Base-by-base conservation (phyloP, 768 basidiomycete genomes). In the Leccinum fibrillosum region DNA sequence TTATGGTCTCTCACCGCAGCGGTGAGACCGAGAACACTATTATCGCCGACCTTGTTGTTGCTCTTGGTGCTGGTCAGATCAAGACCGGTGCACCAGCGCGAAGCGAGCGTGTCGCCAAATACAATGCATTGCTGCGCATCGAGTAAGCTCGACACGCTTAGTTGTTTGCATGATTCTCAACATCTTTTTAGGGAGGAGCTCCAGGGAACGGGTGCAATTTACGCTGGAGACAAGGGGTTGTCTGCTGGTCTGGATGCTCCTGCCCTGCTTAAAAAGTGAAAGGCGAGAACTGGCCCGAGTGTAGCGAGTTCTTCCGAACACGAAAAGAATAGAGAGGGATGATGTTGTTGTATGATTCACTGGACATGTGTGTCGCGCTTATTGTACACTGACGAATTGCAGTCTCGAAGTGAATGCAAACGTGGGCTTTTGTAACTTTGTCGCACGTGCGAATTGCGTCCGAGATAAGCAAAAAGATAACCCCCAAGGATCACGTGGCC, bases 1-100 rank as follows among this genome's bases (percentile, higher is more conserved):
- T 98, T 78, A 99, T 99, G 97, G 88, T 96, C 75, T 98, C 95
- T 54, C 97, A 98, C 84, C 94, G 97, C 65, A 93, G 90, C 65
- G 96, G 96, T 70, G 96, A 98, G 83, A 98, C 96, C 35, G 95
- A 97, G 78, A 94, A 93, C 80, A 95, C 93, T 55, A 81, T 94
- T 76, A 98, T 98, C 69, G 93, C 95, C 62, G 94, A 98, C 76
- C 87, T 98, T 64, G 86, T 88, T 62, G 94, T 98, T 66, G 97
- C 91, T 50, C 92, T 98, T 64, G 88, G 89, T 63, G 83, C 82
- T 59, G 94, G 94, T 62, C 90, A 96, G 77, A 97, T 98, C 83
- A 98, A 99, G 88, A 97, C 96, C 49, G 96, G 96, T 78, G 95
- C 95, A 45, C 96, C 95, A 35, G 94, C 93, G 61, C 85, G 95